Evolutionary conservation across 441 rosid species (phyloP), one percentile per base, ranked within the genome.

Genomic region (Populus tomentosa): DNA sequence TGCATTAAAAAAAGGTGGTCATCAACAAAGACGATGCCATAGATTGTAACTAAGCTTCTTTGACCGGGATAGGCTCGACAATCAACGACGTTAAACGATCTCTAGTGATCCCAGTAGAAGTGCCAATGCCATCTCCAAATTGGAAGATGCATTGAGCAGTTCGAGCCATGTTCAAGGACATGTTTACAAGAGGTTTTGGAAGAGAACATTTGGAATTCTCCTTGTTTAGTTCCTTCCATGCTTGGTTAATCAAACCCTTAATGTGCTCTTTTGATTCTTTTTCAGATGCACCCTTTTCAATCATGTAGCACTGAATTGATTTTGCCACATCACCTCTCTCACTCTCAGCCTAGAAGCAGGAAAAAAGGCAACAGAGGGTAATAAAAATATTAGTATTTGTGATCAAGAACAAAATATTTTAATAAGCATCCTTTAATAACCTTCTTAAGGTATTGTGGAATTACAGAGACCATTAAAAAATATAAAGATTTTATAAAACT

Each of bases 41-140:
- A 50, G 13, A 13, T 13, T 50, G 56, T 50, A 50, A 50, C 13
- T 50, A 50, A 50, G 20, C 2, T 53, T 71, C 20, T 2, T 50
- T 30, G 8, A 33, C 36, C 0, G 75, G 70, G 18, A 74, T 46
- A 2, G 40, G 30, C 10, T 75, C n/a, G 20, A 26, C 5, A 1
- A 75, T 40, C 16, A 66, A 75, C 2, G 71, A 65, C 10, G 14
- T 66, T 13, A 65, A 74, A 26, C 16, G 70, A 10, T 74, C 24
- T 26, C 20, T 38, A 0, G 38, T 74, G 3, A 64, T 23, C 36
- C 38, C 70, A 63, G 7, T 16, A 3, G 77, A 65, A 14, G 75
- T 69, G 36, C 78, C 82, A 6, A 79, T 74, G 0, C 85, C 75
- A 72, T 82, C 82, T 64, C 85, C 85, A 63, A 56, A n/a, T 28